These are phyloP conservation scores for Colletotrichum destructivum DNA, from an alignment of 2,329 filamentous ascomycete genomes.

Conservation along the genomic window DNA sequence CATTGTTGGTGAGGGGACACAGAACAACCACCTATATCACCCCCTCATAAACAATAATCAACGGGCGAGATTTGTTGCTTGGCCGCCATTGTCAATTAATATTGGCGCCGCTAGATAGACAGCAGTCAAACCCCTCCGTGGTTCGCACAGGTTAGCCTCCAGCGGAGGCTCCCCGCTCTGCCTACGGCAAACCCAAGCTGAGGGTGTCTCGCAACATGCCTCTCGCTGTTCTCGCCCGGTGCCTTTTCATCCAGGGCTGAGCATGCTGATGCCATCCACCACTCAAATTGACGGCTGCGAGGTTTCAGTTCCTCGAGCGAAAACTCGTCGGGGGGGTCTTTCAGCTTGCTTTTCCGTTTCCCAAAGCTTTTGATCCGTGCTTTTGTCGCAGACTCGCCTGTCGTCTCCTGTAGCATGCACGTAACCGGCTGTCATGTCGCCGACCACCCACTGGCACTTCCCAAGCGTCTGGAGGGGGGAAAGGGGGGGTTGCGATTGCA, in stretches of 20 bases:
- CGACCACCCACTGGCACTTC: neutral
- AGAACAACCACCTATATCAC: conserved; percentile 36
- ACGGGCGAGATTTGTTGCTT: neutral
- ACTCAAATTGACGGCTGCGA: conserved; percentile 28
- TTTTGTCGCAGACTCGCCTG: conserved; percentile 16
- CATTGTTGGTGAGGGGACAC: conserved; percentile 32
- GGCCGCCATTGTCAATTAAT: conserved; percentile 18
- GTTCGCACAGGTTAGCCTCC: neutral
- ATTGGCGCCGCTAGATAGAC: neutral
- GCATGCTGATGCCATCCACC: conserved; percentile 21
- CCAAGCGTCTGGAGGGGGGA: no score
- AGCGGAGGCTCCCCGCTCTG: neutral
- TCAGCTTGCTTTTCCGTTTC: conserved; percentile 23
- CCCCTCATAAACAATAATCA: conserved; percentile 23
- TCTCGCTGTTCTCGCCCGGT: conserved; percentile 9
- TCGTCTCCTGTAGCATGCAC: conserved; percentile 8
- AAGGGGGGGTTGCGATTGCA: neutral
- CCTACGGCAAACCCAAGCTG: conserved; percentile 12
- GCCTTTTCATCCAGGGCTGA: conserved; percentile 9
- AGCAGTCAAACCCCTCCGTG: neutral
- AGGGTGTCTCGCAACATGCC: neutral
- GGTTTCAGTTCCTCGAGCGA: conserved; percentile 32
- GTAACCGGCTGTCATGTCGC: conserved; percentile 2
- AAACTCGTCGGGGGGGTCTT: conserved; percentile 13
- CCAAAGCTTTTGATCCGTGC: conserved; percentile 11